Base-by-base conservation (phyloP, 495 filamentous ascomycete genomes). In the Podospora comata region DNA sequence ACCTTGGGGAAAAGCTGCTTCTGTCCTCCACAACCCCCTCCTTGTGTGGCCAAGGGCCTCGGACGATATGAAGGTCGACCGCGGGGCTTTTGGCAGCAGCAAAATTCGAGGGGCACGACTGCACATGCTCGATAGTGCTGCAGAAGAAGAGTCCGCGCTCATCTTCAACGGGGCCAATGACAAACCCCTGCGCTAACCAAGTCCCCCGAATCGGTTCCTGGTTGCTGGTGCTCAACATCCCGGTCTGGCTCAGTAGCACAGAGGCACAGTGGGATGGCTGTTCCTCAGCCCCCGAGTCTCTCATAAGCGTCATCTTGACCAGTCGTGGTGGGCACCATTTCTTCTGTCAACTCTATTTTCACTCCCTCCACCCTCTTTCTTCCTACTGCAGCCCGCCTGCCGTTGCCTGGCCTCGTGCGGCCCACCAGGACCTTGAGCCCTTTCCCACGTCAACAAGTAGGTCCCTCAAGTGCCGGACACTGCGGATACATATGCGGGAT, bases 401-500 rank as follows among this genome's bases (percentile, higher is more conserved):
- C 18, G 54, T 15, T 27, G 39, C 68, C 65, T 61, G 32, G 26
- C 26, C 30, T 60, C 53, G 28, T 64, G 55, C 28, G 60, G 61
- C 27, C 28, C 16, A 15, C 28, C 32, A 58, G 32, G 30, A 55
- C 61, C 23, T 39, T 11, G 30, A 30, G 26, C 27, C 26, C 23
- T 61, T 61, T 26, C 20, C 39, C 39, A 48, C 39, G 39, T 48
- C 39, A 48, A 48, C 39, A 48, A 48, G 39, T 5, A 48, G 39
- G 39, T 63, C 18, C 1, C 20, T 32, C 18, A 63, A 60, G 59
- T 64, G 53, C 65, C 60, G 54, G 39, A 57, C 34, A 6, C 27
- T n/a, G 54, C 16, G 28, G 34, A n/a, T 67, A 67, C 67, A 68
- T 71, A 71, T 71, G 70, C 60, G 15, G 55, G 65, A 48, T 62